Evolutionary conservation across 169 alveolate species (phyloP), one percentile per base, ranked within the genome.

Genomic region (Plasmodium sp.): DNA sequence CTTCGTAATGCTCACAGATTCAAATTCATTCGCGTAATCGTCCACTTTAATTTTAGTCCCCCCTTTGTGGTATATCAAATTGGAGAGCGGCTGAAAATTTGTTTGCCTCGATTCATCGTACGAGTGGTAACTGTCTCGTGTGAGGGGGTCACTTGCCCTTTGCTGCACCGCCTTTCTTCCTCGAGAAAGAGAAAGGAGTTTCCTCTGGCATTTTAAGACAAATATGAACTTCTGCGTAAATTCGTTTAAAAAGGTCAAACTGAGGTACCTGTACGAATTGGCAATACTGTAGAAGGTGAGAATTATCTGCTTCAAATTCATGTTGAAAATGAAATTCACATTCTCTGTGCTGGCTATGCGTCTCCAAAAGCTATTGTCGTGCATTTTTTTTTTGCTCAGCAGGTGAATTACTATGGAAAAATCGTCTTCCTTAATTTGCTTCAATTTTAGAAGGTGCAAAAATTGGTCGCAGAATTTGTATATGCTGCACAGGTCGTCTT

Each of bases 261-360:
- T 33, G 71, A 45, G 58, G 45, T 77, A 86, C 27, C 39, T 77
- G 45, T 18, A 86, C 1, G 94, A 86, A 75, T 86, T 86, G 14
- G 67, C 73, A 56, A 86, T 79, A 56, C 94, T 86, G 45, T 86
- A 77, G 43, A 86, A 18, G 22, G 86, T 54, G 14, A 86, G 58
- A 79, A 86, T 86, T 77, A 86, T 86, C 71, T 86, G 86, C 81
- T 86, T 86, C 71, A 86, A 27, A 73, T 79, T 75, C 94, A 86
- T 86, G 45, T 58, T 22, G 39, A 86, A 86, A 86, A 86, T 86
- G 54, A 77, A 86, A 77, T 79, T 58, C 36, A 86, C 62, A 62
- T 75, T 86, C 5, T 86, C 86, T 16, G 72, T 33, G 81, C 43
- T 86, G 27, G 82, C 86, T 86, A 86, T 80, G 33, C 56, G 81